These are phyloP conservation scores for Angophora floribunda DNA, from an alignment of 345 rosid genomes.

Conservation along the genomic window DNA sequence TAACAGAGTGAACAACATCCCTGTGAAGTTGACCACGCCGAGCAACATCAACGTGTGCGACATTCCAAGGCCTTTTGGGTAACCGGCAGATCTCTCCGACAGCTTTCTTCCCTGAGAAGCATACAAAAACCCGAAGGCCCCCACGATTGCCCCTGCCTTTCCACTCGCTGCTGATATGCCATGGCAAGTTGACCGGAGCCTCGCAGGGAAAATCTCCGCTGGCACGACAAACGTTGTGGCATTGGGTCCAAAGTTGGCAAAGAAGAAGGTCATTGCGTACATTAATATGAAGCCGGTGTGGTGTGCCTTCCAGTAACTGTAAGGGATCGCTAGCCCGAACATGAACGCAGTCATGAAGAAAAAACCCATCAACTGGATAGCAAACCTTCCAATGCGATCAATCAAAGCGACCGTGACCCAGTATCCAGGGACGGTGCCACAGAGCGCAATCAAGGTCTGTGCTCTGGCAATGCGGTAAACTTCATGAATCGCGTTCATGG, in stretches of 20 bases:
- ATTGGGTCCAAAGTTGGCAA: slow-evolving; percentile 60
- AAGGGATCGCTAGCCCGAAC: slow-evolving; percentile 61
- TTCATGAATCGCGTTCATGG: slow-evolving; percentile 41
- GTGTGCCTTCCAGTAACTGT: slow-evolving; percentile 42
- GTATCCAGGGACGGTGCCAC: slow-evolving; percentile 63
- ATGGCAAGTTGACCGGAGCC: slow-evolving; percentile 58
- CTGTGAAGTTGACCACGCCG: slow-evolving; percentile 32
- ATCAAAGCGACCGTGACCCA: slow-evolving; percentile 56
- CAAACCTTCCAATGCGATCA: slow-evolving; percentile 46
- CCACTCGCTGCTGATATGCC: slow-evolving; percentile 56
- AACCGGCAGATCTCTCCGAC: slow-evolving; percentile 27
- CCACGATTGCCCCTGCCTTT: slow-evolving; percentile 48
- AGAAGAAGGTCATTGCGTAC: slow-evolving; percentile 54
- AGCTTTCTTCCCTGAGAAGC: slow-evolving; percentile 26
- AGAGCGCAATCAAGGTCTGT: slow-evolving; percentile 46
- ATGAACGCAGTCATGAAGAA: slow-evolving; percentile 57
- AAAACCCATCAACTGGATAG: slow-evolving; percentile 49
- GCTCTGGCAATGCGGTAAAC: slow-evolving; percentile 39
- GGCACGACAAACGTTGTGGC: slow-evolving; percentile 57
- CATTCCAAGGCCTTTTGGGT: slow-evolving; percentile 48
- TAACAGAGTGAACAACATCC: slow-evolving; percentile 40
- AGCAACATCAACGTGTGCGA: slow-evolving; percentile 28
- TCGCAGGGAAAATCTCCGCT: slow-evolving; percentile 53
- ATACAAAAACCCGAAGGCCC: slow-evolving; percentile 47
- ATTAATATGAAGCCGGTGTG: slow-evolving; percentile 33